Evolutionary conservation across 441 rosid genomes (phyloP).

Genomic region (Adansonia grandidieri): DNA sequence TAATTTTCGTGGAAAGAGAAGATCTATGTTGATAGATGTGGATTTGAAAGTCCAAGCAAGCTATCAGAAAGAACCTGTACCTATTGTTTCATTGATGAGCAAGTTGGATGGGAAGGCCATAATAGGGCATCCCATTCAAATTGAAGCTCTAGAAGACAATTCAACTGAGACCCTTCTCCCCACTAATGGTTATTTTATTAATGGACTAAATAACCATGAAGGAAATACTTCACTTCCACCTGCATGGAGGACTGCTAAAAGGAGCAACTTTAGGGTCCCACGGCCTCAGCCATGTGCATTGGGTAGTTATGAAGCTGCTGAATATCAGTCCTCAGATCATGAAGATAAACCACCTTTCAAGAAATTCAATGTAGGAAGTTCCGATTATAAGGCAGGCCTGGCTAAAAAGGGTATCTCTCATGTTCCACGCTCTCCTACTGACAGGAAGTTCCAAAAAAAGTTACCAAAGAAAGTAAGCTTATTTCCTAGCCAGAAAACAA

Average conservation of each 20-base stretch:
- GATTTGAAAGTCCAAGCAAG: constrained; percentile 86
- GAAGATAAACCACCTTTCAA: constrained; percentile 49
- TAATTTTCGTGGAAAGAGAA: constrained; percentile 47
- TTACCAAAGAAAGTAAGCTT: constrained; percentile 58
- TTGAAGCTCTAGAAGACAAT: constrained; percentile 77
- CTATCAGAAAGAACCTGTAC: constrained; percentile 76
- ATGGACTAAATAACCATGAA: constrained; percentile 52
- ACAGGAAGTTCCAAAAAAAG: constrained; percentile 57
- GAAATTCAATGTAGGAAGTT: constrained; percentile 46
- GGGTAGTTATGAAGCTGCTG: constrained; percentile 46
- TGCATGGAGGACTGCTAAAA: constrained; percentile 91
- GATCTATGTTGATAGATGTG: constrained; percentile 72
- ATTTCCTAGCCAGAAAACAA: constrained; percentile 75
- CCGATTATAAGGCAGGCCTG: constrained; percentile 45
- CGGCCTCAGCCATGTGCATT: constrained; percentile 58
- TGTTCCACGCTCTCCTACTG: constrained; percentile 46
- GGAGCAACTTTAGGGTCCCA: constrained; percentile 80
- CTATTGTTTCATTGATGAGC: constrained; percentile 84
- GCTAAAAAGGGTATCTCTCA: constrained; percentile 50
- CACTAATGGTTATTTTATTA: constrained; percentile 40
- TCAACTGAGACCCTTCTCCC: constrained; percentile 60
- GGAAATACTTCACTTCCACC: constrained; percentile 56
- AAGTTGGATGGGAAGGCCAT: constrained; percentile 82
- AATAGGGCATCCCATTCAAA: constrained; percentile 84
- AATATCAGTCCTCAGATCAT: constrained; percentile 45